Evolutionary conservation across 192 early-diverging fungal species (phyloP), one percentile per base, ranked within the genome.

Genomic region (Entrophospora sp.): DNA sequence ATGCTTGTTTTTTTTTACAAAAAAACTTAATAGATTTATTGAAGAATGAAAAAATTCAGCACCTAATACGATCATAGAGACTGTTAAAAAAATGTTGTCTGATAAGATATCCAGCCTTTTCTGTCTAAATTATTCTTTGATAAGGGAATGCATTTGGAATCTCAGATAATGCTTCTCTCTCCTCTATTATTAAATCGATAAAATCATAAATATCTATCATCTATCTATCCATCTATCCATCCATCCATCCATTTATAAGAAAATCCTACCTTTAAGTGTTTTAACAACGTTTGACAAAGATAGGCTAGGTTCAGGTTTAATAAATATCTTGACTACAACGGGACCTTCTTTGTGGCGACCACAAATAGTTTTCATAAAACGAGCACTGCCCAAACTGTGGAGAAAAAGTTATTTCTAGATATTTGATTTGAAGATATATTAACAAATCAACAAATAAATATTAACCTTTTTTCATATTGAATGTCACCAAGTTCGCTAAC

Each of bases 51-150:
- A 9, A 44, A 25, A 32, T 4, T 3, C 34, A 22, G 22, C 45
- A 89, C 89, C 89, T 90, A 32, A 97, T 92, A 6, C 94, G 87
- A 76, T 98, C 96, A 52, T 98, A 98, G n/a, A 98, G 82, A 78
- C 87, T 96, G 69, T 85, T 86, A 63, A 90, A 90, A 60, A 97
- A 74, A 67, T 88, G 89, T 70, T 95, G 94, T 13, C 96, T 79
- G 57, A 95, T 77, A 56, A 96, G 61, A 60, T 96, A 98, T 16
- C 89, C 92, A 7, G 93, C 94, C 20, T 83, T 80, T 6, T 95
- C 91, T 4, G 95, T 96, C 69, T 96, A 92, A 31, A 95, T 61
- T 24, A 96, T 82, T 24, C 79, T 77, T 53, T 89, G 83, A 56
- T 90, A 92, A 6, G 86, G 72, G 52, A 95, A 84, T 3, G 87